Conservation (phyloP, 148 eudicot genomes). For the Persicaria tinctoria region DNA sequence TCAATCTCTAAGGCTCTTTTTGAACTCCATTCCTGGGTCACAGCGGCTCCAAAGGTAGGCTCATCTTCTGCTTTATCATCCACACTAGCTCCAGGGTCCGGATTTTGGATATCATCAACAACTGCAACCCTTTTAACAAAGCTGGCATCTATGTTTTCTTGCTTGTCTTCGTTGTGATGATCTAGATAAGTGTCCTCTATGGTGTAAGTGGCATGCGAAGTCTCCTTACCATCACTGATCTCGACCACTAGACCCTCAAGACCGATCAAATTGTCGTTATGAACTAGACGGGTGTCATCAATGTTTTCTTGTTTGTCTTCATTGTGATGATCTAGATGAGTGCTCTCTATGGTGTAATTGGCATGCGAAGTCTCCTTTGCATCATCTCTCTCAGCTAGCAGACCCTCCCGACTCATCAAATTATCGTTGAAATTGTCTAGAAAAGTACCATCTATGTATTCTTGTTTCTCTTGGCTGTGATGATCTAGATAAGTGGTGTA, state of each 20-base stretch:
- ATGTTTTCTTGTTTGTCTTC: constrained; percentile 5
- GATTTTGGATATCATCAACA: neutral
- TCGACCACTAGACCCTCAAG: neutral
- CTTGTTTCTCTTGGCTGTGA: constrained; percentile 12
- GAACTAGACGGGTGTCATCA: neutral
- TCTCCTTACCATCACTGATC: constrained; percentile 19
- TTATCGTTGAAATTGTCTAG: neutral
- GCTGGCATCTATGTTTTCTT: constrained; percentile 14
- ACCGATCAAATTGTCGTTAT: neutral
- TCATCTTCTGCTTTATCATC: neutral
- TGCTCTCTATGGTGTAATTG: constrained; percentile 17
- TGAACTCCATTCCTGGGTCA: constrained; percentile 16
- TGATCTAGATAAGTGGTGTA: constrained; percentile 15
- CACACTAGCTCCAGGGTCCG: neutral
- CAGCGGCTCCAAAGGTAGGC: constrained; percentile 4
- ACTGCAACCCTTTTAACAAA: constrained; percentile 8
- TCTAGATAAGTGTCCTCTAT: constrained; percentile 13
- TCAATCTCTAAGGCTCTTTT: constrained; percentile 22
- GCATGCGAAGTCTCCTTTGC: constrained; percentile 15
- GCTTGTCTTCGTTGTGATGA: constrained; percentile 14
- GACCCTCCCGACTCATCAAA: neutral
- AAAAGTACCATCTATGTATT: neutral
- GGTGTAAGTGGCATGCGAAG: constrained; percentile 11
- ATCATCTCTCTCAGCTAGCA: constrained; percentile 16
- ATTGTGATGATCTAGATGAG: constrained; percentile 16